Percentiles rank a stretch among this genome's conserved stretches.
These are phyloP conservation scores for Lophiostoma macrostomum DNA, from an alignment of 495 filamentous ascomycete species.

Conservation along the genomic window DNA sequence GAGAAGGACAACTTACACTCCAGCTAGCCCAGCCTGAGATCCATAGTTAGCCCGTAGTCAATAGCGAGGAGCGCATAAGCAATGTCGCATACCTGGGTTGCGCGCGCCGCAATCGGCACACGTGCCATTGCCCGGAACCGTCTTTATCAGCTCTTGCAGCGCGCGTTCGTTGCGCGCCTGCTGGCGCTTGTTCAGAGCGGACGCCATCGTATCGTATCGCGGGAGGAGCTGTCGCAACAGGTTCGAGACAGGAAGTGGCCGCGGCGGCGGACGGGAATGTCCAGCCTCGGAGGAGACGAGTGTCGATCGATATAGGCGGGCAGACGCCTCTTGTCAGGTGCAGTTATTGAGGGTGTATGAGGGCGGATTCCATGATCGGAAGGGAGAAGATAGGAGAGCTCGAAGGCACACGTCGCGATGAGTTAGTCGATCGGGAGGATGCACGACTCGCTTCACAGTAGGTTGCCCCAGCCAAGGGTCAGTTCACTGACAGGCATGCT, in stretches of 20 bases:
- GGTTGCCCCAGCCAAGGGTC: too few species aligned
- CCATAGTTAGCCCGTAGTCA: conserved; percentile 26
- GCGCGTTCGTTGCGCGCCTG: conserved; percentile 93
- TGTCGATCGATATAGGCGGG: background rate
- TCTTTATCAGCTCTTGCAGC: conserved; percentile 84
- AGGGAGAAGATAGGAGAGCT: conserved; percentile 12
- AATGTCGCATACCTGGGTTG: conserved; percentile 73
- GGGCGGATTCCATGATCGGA: background rate
- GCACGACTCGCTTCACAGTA: too few species aligned
- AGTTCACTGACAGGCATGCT: too few species aligned
- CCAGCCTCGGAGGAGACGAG: conserved; percentile 2
- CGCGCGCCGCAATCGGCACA: conserved; percentile 90
- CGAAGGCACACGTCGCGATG: conserved; percentile 3
- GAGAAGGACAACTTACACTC: conserved; percentile 65
- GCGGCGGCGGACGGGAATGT: background rate
- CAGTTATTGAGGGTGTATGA: conserved; percentile 1
- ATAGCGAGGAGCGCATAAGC: conserved; percentile 4
- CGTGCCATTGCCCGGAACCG: conserved; percentile 84
- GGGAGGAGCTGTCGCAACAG: conserved; percentile 6
- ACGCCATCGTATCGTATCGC: conserved; percentile 47
- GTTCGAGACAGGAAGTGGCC: conserved; percentile 1
- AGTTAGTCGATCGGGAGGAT: conserved; percentile 1
- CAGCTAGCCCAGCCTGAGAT: conserved; percentile 93
- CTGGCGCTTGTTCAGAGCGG: conserved; percentile 79
- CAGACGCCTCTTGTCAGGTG: background rate